Evolutionary conservation across 192 early-diverging fungal species (phyloP).

Genomic region (Gigaspora rosea): DNA sequence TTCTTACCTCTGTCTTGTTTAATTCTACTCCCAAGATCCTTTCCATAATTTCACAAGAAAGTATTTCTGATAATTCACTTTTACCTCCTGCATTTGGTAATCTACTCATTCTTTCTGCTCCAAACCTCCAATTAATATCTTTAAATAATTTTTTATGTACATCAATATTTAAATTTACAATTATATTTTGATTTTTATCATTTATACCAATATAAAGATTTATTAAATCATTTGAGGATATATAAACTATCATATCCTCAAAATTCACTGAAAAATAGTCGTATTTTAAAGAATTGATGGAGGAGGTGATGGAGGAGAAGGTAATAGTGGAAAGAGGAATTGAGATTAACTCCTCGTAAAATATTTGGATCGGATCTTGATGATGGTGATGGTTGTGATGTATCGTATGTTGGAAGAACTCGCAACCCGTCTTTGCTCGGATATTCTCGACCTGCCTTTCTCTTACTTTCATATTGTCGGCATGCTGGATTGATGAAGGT

Average conservation of each 20-base stretch:
- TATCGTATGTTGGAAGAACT: no score
- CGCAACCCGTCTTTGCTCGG: no score
- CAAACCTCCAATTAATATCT: conserved; percentile 40
- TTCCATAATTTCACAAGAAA: conserved; percentile 48
- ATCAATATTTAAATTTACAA: conserved; percentile 20
- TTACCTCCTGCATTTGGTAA: conserved; percentile 54
- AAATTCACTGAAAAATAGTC: conserved; percentile 6
- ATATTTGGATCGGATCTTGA: no score
- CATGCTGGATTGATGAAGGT: no score
- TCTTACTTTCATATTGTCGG: no score
- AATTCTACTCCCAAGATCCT: conserved; percentile 47
- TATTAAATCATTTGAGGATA: conserved; percentile 15
- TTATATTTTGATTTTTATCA: background rate
- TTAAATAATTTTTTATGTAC: conserved; percentile 33
- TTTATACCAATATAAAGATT: conserved; percentile 10
- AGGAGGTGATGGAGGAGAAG: no score
- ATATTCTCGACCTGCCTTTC: no score
- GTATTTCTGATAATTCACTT: conserved; percentile 48
- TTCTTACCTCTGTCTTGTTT: conserved; percentile 48
- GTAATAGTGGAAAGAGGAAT: no score
- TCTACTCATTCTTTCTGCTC: conserved; percentile 38
- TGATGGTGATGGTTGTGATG: no score
- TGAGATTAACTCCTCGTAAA: no score
- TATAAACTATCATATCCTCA: conserved; percentile 15
- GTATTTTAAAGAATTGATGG: no score